phyloP scores from a whole-genome alignment of 1,284 basidiomycete genomes.

The Porphyrellus sp. region DNA sequence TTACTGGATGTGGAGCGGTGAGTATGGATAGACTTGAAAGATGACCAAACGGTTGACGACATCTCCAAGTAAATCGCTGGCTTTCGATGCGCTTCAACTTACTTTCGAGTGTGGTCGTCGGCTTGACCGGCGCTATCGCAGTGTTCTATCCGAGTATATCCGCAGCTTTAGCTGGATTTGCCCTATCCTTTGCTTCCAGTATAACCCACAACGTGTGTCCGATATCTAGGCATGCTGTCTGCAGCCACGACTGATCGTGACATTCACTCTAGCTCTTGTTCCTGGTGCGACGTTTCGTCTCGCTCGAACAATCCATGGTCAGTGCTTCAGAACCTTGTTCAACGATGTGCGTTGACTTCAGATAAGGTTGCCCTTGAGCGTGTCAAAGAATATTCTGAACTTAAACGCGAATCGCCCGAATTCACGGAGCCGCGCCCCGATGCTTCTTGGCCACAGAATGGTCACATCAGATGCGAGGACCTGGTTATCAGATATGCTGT shows the following conservation, averaged over 20 bases:
- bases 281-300: conserved; percentile 69
- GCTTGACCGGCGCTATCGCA: conserved; percentile 66
- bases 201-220: conserved; percentile 68
- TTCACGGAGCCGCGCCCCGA: conserved; percentile 84
- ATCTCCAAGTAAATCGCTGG: conserved; percentile 68
- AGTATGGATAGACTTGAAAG: conserved; percentile 16
- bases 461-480: conserved; percentile 75
- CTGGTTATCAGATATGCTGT: conserved; percentile 88
- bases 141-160: conserved; percentile 69
- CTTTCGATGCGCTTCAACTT: conserved; percentile 81
- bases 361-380: conserved; percentile 83
- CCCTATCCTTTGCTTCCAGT: conserved; percentile 77
- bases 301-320: conserved; percentile 90
- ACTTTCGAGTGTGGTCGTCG: conserved; percentile 70
- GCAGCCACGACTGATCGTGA: conserved; percentile 26
- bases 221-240: neutral
- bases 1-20: conserved; percentile 84
- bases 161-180: conserved; percentile 81
- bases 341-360: conserved; percentile 8
- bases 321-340: conserved; percentile 13
- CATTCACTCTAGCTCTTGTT: conserved; percentile 45
- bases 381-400: conserved; percentile 85
- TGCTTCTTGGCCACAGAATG: conserved; percentile 76
- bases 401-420: conserved; percentile 75
- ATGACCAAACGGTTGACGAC: conserved; percentile 1